A percentile compares a stretch with the other conserved stretches of the same genome.
Evolutionary conservation across 2,329 filamentous ascomycete species (phyloP).

Genomic region (Fusarium brevicatenulatum): DNA sequence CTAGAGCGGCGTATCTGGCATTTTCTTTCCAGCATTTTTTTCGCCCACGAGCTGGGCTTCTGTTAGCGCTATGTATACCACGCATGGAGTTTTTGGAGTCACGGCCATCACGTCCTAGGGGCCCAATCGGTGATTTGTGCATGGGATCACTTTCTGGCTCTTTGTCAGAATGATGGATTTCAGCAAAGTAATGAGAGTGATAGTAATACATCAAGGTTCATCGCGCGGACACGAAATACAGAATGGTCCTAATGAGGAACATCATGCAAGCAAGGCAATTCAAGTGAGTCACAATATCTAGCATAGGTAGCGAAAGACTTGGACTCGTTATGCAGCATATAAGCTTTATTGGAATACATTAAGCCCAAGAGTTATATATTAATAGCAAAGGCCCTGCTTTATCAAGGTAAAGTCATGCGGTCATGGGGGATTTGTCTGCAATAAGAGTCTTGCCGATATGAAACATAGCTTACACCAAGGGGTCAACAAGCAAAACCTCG

Average conservation of each 20-base stretch:
- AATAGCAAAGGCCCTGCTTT: background rate
- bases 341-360: background rate
- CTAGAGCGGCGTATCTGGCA: slow-evolving; percentile 33
- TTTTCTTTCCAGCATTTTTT: background rate
- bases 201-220: background rate
- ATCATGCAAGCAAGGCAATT: background rate
- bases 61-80: background rate
- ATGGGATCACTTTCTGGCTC: background rate
- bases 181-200: background rate
- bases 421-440: background rate
- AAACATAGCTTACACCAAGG: background rate
- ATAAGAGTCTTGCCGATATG: background rate
- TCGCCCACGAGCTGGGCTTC: background rate
- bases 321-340: background rate
- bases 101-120: background rate
- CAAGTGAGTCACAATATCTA: background rate
- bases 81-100: slow-evolving; percentile 40
- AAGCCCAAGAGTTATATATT: background rate
- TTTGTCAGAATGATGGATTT: background rate
- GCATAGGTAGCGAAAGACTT: background rate
- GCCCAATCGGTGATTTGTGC: slow-evolving; percentile 6
- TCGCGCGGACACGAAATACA: background rate
- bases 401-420: background rate
- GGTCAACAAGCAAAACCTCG: background rate
- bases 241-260: too few relatives aligned